Evolutionary conservation across 345 rosid genomes (phyloP), one percentile per base, ranked within the genome.

Genomic region (Salix brachista): DNA sequence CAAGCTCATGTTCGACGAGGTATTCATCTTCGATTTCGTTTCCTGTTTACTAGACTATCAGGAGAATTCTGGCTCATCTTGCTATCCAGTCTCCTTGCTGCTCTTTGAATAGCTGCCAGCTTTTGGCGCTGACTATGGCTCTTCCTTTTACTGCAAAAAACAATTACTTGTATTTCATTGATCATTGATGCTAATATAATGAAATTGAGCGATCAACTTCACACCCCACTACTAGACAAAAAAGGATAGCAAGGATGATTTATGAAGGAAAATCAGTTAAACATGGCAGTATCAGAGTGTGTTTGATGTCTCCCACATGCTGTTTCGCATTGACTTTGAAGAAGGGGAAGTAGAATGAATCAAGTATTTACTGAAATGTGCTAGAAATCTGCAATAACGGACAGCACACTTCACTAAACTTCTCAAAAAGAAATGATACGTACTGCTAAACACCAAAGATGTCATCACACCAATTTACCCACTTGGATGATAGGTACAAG

Each of bases 81-180:
- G 77, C 89, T 89, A 11, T 91, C 96, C 75, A 90, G 79, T 82
- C 85, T 90, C 83, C 87, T 87, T 4, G 91, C 90, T 5, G 88
- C 67, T 5, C 89, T 90, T 82, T 88, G 88, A 76, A 88, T 82
- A 28, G 90, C 89, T 60, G 87, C 91, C 62, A 79, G 87, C 80
- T 75, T 91, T 77, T 87, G 84, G 79, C 86, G 88, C 61, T 82
- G 91, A 46, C 72, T 83, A 61, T 79, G 74, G 72, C 88, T 87
- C 86, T 83, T 88, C 56, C 91, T 85, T 85, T 86, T 89, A 87
- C 93, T 88, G 84, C 80, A 52, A 44, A 5, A 32, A 1, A 12
- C 11, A 44, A 28, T 42, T 6, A 48, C n/a, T 32, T 19, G 21
- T 67, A 56, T 67, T 78, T 32, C 72, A 32, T 30, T 56, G 28